These are phyloP conservation scores for Selaginella tamariscina DNA, from an alignment of 75 land plant genomes.

Conservation along the genomic window DNA sequence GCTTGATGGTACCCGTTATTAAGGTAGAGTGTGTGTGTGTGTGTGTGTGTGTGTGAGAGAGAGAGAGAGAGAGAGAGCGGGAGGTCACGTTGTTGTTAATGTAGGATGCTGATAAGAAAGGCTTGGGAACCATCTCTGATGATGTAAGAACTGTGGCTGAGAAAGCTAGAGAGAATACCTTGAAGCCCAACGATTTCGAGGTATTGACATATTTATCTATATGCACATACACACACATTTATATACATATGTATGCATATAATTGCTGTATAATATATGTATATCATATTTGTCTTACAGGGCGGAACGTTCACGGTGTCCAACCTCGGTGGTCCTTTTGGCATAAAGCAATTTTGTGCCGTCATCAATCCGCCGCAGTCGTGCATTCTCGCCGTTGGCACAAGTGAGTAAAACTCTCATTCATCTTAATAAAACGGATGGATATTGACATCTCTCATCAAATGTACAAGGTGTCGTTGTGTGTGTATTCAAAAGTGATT, in stretches of 20 bases:
- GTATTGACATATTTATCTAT: conserved; percentile 29
- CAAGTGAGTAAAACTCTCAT: conserved; percentile 50
- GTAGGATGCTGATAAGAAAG: conserved; percentile 99
- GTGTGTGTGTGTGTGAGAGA: too few relatives aligned
- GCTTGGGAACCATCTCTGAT: conserved; percentile 56
- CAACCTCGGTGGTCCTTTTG: conserved; percentile 96
- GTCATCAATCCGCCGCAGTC: conserved; percentile 97
- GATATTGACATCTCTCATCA: too few relatives aligned
- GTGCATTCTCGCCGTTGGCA: conserved; percentile 89
- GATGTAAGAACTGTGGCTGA: conserved; percentile 83
- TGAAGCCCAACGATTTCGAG: conserved; percentile 95
- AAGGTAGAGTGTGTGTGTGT: conserved; percentile 33
- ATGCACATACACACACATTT: background rate
- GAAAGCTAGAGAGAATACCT: conserved; percentile 77
- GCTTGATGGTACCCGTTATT: conserved; percentile 88
- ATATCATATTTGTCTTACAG: conserved; percentile 29
- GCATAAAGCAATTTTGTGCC: conserved; percentile 96
- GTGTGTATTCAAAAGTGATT: too few relatives aligned
- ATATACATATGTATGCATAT: background rate
- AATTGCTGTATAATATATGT: background rate
- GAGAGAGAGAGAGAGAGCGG: too few relatives aligned
- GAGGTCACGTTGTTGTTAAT: too few relatives aligned
- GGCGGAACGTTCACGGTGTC: conserved; percentile 98
- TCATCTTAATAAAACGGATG: too few relatives aligned
- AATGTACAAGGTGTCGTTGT: too few relatives aligned